Evolutionary conservation across 176 grass and related monocot species (phyloP).

Genomic region (Hordeum marinum): DNA sequence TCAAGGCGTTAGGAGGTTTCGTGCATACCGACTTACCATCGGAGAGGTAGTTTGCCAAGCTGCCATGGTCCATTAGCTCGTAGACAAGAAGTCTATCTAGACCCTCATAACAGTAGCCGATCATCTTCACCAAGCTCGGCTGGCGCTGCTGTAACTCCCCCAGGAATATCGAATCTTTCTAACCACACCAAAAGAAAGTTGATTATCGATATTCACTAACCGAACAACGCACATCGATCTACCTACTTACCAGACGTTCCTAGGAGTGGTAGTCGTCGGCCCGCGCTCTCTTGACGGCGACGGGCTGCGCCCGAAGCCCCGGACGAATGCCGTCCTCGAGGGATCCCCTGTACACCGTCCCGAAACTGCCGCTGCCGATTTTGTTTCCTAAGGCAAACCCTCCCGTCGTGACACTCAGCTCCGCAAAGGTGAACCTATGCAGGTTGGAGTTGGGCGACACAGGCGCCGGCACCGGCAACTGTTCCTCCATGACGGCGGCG

Average conservation of each 20-base stretch:
- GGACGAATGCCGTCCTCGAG: background rate
- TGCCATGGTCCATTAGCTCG: background rate
- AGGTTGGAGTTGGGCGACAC: background rate
- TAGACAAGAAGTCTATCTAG: background rate
- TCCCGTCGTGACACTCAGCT: background rate
- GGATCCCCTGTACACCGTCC: background rate
- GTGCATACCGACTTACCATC: background rate
- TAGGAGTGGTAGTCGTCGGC: background rate
- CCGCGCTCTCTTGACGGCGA: background rate
- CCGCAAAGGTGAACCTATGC: background rate
- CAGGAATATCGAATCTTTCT: background rate
- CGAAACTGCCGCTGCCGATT: background rate
- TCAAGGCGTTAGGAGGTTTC: too few relatives aligned
- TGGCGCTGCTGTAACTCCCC: background rate
- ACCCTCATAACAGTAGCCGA: background rate
- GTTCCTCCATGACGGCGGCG: too few relatives aligned
- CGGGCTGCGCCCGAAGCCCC: background rate
- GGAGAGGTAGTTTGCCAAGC: background rate
- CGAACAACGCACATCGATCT: too few relatives aligned
- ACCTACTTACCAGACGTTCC: background rate
- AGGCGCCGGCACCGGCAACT: background rate
- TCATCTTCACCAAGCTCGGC: background rate
- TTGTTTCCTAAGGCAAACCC: background rate
- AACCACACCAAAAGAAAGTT: too few relatives aligned
- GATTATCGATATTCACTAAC: too few relatives aligned